Percentiles rank a stretch among this genome's conserved stretches.
These are phyloP conservation scores for Neurospora sp. DNA, from an alignment of 495 filamentous ascomycete species.

Conservation along the genomic window DNA sequence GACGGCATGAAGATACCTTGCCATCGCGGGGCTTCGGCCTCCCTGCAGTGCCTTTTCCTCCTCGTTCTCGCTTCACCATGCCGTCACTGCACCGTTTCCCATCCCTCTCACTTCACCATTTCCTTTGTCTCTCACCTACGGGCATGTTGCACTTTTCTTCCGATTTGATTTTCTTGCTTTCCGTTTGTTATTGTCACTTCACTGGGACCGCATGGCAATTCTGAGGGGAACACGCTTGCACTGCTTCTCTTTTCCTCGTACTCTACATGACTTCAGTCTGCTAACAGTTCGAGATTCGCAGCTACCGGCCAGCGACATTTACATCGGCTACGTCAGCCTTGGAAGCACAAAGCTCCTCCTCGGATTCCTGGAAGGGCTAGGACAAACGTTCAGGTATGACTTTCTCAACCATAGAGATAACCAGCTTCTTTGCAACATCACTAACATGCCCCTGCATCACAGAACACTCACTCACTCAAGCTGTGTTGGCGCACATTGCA, in stretches of 20 bases:
- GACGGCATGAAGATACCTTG: background rate
- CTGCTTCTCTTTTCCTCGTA: background rate
- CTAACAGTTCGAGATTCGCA: background rate
- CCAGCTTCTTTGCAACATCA: background rate
- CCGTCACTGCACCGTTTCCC: background rate
- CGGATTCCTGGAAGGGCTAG: background rate
- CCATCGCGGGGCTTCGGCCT: background rate
- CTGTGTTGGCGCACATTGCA: background rate
- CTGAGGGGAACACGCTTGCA: background rate
- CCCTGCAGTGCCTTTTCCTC: background rate
- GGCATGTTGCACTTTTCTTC: no score
- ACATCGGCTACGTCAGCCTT: background rate
- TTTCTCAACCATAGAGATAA: background rate
- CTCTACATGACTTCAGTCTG: background rate
- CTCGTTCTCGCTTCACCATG: background rate
- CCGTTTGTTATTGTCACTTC: background rate
- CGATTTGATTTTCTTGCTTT: background rate
- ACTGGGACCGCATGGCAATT: background rate
- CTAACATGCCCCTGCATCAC: background rate
- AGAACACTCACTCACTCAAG: background rate
- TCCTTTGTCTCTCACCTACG: background rate
- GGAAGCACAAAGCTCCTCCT: background rate
- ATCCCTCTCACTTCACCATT: background rate
- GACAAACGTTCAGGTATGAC: background rate
- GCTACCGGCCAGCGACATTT: background rate